A percentile compares a stretch with the other conserved stretches of the same genome.
Evolutionary conservation across 2,329 filamentous ascomycete species (phyloP).

Genomic region (Xylaria sp.): DNA sequence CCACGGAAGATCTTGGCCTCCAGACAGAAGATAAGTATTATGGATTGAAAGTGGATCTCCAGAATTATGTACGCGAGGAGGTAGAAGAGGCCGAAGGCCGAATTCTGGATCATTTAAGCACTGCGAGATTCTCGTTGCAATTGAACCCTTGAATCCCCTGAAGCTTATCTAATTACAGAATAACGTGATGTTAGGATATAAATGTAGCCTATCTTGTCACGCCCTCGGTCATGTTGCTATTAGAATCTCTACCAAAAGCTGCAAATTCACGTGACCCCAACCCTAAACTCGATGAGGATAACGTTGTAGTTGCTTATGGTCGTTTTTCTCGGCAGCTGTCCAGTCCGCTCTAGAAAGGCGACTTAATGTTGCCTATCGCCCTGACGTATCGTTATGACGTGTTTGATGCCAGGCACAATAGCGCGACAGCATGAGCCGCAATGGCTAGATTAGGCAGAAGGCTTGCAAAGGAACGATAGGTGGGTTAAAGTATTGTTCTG

Average conservation of each 20-base stretch:
- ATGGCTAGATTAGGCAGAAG: background rate
- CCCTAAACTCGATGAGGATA: background rate
- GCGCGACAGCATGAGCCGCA: background rate
- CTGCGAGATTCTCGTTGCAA: constrained; percentile 24
- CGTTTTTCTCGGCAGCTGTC: background rate
- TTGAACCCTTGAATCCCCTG: constrained; percentile 17
- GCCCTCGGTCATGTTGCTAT: background rate
- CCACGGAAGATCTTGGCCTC: background rate
- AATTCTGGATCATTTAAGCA: constrained; percentile 22
- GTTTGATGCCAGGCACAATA: background rate
- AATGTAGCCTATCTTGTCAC: background rate
- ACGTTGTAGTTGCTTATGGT: background rate
- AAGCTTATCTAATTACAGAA: background rate
- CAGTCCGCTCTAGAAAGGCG: background rate
- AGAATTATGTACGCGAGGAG: constrained; percentile 22
- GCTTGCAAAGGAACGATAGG: background rate
- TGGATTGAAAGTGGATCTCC: constrained; percentile 17
- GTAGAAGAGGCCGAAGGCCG: constrained; percentile 22
- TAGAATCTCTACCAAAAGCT: background rate
- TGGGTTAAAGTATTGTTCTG: background rate
- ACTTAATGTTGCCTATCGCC: background rate
- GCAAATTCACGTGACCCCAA: background rate
- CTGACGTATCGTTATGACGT: background rate
- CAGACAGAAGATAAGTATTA: constrained; percentile 24
- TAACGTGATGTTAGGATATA: background rate